These are phyloP conservation scores for Nannochloropsis granulata DNA, from an alignment of 108 stramenopile genomes.

Conservation along the genomic window DNA sequence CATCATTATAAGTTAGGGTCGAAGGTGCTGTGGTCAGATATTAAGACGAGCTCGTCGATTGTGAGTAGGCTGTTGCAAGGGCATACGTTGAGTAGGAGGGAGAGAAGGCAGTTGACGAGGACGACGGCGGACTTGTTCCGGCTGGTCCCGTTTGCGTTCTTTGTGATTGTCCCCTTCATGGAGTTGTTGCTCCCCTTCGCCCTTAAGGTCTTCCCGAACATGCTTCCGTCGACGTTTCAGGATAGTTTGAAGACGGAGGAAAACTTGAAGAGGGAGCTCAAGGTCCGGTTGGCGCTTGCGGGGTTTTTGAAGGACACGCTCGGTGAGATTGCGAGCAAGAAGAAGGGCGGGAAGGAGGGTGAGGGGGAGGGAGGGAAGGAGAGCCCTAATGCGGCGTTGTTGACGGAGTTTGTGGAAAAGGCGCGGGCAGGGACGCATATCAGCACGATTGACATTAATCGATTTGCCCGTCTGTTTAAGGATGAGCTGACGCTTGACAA, in stretches of 20 bases:
- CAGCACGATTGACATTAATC: constrained; percentile 51
- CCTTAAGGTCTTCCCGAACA: constrained; percentile 88
- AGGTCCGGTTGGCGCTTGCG: constrained; percentile 83
- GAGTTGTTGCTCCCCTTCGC: constrained; percentile 95
- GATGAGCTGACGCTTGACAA: constrained; percentile 96
- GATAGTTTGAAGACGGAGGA: constrained; percentile 87
- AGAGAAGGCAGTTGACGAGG: constrained; percentile 84
- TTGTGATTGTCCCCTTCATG: constrained; percentile 87
- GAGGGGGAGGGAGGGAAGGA: constrained; percentile 32
- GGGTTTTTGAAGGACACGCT: constrained; percentile 83
- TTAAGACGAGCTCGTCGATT: constrained; percentile 66
- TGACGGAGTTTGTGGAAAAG: constrained; percentile 75
- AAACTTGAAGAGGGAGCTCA: constrained; percentile 83
- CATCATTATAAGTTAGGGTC: constrained; percentile 90
- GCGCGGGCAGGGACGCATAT: constrained; percentile 63
- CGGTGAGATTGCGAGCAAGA: constrained; percentile 37
- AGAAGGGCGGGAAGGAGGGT: constrained; percentile 17
- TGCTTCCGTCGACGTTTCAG: constrained; percentile 98
- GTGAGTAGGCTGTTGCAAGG: constrained; percentile 59
- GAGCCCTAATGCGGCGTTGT: constrained; percentile 8
- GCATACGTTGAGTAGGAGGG: constrained; percentile 70
- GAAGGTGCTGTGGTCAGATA: constrained; percentile 79
- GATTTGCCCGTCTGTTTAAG: constrained; percentile 49
- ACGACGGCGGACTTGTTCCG: constrained; percentile 91
- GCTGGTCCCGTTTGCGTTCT: constrained; percentile 66